These are phyloP conservation scores for Populus alba DNA, from an alignment of 345 rosid genomes.

Conservation along the genomic window DNA sequence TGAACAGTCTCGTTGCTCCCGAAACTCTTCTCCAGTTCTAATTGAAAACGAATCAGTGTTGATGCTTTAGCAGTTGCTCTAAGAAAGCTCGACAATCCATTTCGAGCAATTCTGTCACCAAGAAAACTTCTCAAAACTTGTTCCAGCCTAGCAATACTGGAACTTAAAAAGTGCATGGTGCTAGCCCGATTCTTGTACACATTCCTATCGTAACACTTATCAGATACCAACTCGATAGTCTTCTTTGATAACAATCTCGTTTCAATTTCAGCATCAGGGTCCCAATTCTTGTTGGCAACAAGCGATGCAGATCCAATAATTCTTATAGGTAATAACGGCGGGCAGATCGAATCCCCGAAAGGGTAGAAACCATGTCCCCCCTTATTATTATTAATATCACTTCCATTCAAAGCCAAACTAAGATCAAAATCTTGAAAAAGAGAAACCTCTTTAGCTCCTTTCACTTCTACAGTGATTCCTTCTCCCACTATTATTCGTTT, in stretches of 20 bases:
- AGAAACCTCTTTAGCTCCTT: constrained; percentile 53
- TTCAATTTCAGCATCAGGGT: constrained; percentile 40
- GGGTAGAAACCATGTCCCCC: constrained; percentile 29
- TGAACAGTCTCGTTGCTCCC: constrained; percentile 38
- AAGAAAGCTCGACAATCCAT: constrained; percentile 30
- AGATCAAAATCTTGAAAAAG: constrained; percentile 42
- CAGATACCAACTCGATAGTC: constrained; percentile 54
- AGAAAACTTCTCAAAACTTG: constrained; percentile 37
- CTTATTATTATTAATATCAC: constrained; percentile 8
- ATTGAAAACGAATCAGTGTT: constrained; percentile 45
- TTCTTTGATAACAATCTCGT: constrained; percentile 37
- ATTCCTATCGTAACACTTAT: constrained; percentile 50
- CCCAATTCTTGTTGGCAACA: constrained; percentile 43
- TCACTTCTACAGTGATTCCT: constrained; percentile 59
- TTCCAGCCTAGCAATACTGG: constrained; percentile 44
- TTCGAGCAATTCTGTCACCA: constrained; percentile 27
- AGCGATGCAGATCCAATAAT: constrained; percentile 61
- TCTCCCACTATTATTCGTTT: constrained; percentile 61
- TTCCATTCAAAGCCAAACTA: constrained; percentile 26
- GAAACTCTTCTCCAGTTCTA: constrained; percentile 54
- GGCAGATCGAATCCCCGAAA: constrained; percentile 29
- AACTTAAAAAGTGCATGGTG: constrained; percentile 40
- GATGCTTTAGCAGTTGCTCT: constrained; percentile 49
- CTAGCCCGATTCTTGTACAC: constrained; percentile 25
- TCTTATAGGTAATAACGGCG: constrained; percentile 48